Evolutionary conservation across 257 asterid genomes (phyloP).

Genomic region (Scutellaria barbata): DNA sequence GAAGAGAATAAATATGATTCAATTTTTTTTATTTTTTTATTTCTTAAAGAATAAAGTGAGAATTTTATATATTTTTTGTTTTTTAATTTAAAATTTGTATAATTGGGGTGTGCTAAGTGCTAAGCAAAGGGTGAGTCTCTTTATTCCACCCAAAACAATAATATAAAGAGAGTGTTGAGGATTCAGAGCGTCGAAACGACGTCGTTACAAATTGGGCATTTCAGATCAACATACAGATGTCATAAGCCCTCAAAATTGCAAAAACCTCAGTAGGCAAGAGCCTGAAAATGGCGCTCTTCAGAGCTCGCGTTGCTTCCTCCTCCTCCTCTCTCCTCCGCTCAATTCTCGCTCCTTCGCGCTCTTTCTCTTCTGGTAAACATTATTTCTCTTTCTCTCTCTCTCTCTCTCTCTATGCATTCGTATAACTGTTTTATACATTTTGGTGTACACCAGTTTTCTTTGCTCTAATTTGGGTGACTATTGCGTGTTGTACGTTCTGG

Average conservation of each 20-base stretch:
- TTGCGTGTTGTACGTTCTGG: neutral
- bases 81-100: too few species aligned
- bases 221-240: too few species aligned
- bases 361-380: slow-evolving; percentile 42
- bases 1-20: too few species aligned
- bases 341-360: slow-evolving; percentile 35
- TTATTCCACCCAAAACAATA: too few species aligned
- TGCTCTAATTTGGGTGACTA: neutral
- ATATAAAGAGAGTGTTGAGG: too few species aligned
- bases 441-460: neutral
- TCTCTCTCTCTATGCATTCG: neutral
- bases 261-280: slow-evolving; percentile 27
- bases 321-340: slow-evolving; percentile 47
- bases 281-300: slow-evolving; percentile 44
- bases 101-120: too few species aligned
- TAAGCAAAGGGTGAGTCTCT: too few species aligned
- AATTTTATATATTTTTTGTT: too few species aligned
- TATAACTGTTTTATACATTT: neutral
- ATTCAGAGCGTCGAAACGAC: too few species aligned
- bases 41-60: too few species aligned
- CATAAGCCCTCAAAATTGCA: slow-evolving; percentile 22
- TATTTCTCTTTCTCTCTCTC: neutral
- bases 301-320: slow-evolving; percentile 42
- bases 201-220: too few species aligned
- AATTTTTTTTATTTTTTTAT: too few species aligned